phyloP scores from a whole-genome alignment of 768 basidiomycete genomes.

The Tubosaeta sp. region DNA sequence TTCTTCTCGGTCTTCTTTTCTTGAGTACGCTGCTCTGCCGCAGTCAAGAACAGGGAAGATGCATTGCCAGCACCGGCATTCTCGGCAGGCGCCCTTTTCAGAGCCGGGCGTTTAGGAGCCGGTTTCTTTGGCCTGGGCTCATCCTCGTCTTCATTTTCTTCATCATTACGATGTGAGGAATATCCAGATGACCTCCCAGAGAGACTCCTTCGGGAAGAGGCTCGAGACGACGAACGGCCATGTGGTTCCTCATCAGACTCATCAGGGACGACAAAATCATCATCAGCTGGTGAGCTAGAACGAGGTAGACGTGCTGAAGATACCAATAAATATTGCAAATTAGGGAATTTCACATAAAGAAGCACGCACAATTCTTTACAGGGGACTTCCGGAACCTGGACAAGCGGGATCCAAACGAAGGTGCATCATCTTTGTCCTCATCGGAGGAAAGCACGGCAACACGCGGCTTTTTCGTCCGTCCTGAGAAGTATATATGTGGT shows the following conservation, averaged over 20 bases:
- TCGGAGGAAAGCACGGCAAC: conserved; percentile 49
- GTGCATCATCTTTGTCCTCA: conserved; percentile 38
- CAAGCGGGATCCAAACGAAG: conserved; percentile 55
- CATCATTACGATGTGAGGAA: conserved; percentile 35
- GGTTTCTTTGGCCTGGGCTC: conserved; percentile 35
- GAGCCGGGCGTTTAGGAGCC: conserved; percentile 32
- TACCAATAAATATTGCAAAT: conserved; percentile 6
- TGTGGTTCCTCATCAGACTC: conserved; percentile 56
- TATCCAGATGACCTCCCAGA: conserved; percentile 34
- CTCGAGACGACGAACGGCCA: conserved; percentile 47
- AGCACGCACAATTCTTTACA: conserved; percentile 44
- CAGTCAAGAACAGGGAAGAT: conserved; percentile 62
- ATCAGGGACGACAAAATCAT: conserved; percentile 67
- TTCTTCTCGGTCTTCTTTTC: conserved; percentile 83
- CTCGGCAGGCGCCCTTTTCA: conserved; percentile 28
- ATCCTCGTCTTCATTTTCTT: conserved; percentile 31
- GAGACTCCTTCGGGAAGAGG: conserved; percentile 39
- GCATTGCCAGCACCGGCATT: conserved; percentile 28
- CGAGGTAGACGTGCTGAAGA: conserved; percentile 38
- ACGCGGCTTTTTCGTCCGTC: conserved; percentile 58
- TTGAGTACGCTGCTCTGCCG: conserved; percentile 72
- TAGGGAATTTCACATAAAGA: not conserved
- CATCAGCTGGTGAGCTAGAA: conserved; percentile 45
- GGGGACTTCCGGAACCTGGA: conserved; percentile 66
- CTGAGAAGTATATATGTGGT: conserved; percentile 26